Evolutionary conservation across 768 basidiomycete genomes (phyloP), one percentile per base, ranked within the genome.

Genomic region (Rhodotorula graminis): DNA sequence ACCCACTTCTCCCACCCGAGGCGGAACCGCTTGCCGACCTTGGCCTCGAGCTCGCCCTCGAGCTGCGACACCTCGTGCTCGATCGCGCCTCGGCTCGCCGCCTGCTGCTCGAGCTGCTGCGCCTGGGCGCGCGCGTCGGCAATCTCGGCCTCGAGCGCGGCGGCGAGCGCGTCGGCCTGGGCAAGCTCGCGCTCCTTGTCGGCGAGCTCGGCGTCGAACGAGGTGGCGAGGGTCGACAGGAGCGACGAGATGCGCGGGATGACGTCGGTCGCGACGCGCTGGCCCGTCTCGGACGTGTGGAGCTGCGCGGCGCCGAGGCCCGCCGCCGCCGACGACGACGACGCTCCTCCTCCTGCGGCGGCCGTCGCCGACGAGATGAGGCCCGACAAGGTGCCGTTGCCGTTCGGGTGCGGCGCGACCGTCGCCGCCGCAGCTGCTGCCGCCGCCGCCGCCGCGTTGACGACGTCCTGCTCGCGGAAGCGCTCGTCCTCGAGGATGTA

Each of bases 401-500:
- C 47, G 47, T 19, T 19, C 19, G 23, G 11, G 23, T 23, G 23
- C 50, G 25, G 25, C 25, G 58, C n/a, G 49, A 59, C 65, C 55
- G 44, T 65, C 58, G 40, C 27, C 8, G 16, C 31, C 3, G 61
- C 49, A 4, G 19, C 49, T 8, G 21, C 37, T 2, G 62, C 50
- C 3, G 49, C 63, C 19, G 63, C 19, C 18, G 31, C 56, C 5
- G 42, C 40, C 1, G 40, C 60, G 29, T 46, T 47, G 60, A 8
- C 40, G 44, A 61, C 40, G 49, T 70, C 70, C 47, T 69, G 57
- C 46, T 76, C 68, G 52, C 95, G 86, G 83, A 97, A 97, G 61
- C 94, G 88, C 81, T 98, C 96, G 80, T 99, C 96, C 81, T 99
- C 96, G 49, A 99, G 85, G 74, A 99, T 98, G 79, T 98, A 99